Evolutionary conservation across 140 eudicot species (phyloP).

Genomic region (Flaveria floridana): DNA sequence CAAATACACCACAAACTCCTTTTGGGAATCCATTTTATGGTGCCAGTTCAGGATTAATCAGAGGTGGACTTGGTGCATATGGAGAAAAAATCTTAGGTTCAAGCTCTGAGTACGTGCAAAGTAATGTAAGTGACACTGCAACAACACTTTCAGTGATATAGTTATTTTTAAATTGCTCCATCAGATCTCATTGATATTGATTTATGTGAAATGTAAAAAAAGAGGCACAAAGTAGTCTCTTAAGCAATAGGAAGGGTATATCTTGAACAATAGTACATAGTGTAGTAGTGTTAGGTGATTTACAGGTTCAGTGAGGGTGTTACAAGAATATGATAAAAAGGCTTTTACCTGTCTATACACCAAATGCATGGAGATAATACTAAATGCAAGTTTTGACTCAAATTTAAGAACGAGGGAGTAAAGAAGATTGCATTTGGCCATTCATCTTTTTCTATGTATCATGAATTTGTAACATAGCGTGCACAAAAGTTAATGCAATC

Average conservation of each 20-base stretch:
- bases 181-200: neutral
- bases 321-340: neutral
- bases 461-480: constrained; percentile 10
- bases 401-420: neutral
- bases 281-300: neutral
- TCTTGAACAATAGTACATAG: constrained; percentile 6
- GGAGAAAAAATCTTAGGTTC: constrained; percentile 87
- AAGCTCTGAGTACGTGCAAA: constrained; percentile 82
- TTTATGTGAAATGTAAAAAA: neutral
- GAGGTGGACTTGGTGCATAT: constrained; percentile 84
- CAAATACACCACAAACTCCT: constrained; percentile 54
- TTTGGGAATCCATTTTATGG: constrained; percentile 74
- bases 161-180: neutral
- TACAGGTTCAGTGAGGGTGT: neutral
- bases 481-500: constrained; percentile 15
- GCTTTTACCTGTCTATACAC: neutral
- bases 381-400: constrained; percentile 21
- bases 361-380: constrained; percentile 4
- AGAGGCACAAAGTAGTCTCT: neutral
- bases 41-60: constrained; percentile 73
- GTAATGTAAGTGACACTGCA: constrained; percentile 60
- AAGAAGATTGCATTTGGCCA: constrained; percentile 1
- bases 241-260: constrained; percentile 1
- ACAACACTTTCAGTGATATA: neutral
- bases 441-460: constrained; percentile 6